Conservation (phyloP, 345 rosid species). For the Linum trigynum region DNA sequence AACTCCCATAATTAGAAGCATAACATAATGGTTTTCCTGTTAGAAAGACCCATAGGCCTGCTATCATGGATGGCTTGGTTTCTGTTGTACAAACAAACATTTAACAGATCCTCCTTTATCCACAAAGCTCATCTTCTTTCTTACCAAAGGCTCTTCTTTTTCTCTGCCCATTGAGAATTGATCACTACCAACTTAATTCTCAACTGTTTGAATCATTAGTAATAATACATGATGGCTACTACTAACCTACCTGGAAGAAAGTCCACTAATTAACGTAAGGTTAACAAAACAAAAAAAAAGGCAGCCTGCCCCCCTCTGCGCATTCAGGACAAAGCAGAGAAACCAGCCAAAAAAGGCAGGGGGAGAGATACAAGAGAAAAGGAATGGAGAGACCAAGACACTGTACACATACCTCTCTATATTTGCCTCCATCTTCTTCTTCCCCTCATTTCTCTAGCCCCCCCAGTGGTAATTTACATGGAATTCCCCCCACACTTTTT, state of each 20-base stretch:
- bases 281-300: constrained; percentile 16
- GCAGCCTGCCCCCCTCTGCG: constrained; percentile 14
- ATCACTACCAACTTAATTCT: constrained; percentile 36
- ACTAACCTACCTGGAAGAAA: constrained; percentile 35
- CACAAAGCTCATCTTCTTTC: constrained; percentile 26
- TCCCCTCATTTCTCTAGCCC: constrained; percentile 34
- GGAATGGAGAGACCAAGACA: constrained; percentile 28
- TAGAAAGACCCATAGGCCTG: too few relatives aligned
- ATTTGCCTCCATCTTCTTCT: constrained; percentile 41
- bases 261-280: too few relatives aligned
- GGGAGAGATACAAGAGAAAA: constrained; percentile 18
- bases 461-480: constrained; percentile 47
- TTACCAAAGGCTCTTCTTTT: constrained; percentile 25
- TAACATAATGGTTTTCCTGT: too few relatives aligned
- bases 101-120: constrained; percentile 15
- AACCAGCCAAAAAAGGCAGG: constrained; percentile 17
- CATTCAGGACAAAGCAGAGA: constrained; percentile 10
- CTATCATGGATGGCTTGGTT: too few relatives aligned
- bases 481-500: constrained; percentile 19
- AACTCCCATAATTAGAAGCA: too few relatives aligned
- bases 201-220: constrained; percentile 14
- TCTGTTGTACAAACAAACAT: too few relatives aligned
- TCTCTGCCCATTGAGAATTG: constrained; percentile 28
- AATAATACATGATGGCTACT: constrained; percentile 26
- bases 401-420: constrained; percentile 71